Evolutionary conservation across 2,329 filamentous ascomycete species (phyloP).

Genomic region (Bipolaris cookei): DNA sequence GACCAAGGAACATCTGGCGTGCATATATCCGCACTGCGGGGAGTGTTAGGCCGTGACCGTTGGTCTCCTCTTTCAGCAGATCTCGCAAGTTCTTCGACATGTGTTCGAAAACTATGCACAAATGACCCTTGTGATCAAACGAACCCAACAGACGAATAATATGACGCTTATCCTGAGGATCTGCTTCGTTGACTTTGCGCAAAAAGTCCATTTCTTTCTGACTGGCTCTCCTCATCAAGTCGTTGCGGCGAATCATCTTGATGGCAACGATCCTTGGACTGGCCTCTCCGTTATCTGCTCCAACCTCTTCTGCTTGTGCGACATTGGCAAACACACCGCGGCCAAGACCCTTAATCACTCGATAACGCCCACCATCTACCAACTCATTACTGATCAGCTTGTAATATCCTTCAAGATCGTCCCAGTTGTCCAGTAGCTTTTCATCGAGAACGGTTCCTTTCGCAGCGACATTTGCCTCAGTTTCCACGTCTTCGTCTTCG

Average conservation of each 20-base stretch:
- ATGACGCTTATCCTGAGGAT: constrained; percentile 89
- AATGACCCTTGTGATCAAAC: constrained; percentile 93
- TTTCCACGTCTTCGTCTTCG: constrained; percentile 68
- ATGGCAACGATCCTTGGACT: constrained; percentile 76
- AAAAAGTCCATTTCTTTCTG: constrained; percentile 94
- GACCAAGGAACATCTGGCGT: constrained; percentile 89
- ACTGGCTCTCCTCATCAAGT: constrained; percentile 89
- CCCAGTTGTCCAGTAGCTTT: constrained; percentile 88
- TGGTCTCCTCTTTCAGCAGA: constrained; percentile 84
- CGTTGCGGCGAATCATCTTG: constrained; percentile 98
- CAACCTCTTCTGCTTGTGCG: constrained; percentile 69
- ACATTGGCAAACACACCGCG: constrained; percentile 97
- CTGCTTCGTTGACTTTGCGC: constrained; percentile 81
- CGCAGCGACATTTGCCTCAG: constrained; percentile 53
- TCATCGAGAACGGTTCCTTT: constrained; percentile 60
- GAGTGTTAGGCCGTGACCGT: constrained; percentile 87
- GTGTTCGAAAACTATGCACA: constrained; percentile 98
- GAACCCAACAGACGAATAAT: constrained; percentile 84
- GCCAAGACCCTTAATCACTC: constrained; percentile 84
- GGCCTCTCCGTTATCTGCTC: constrained; percentile 48
- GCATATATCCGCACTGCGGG: constrained; percentile 87
- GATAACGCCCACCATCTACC: constrained; percentile 83
- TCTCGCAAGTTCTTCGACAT: constrained; percentile 84
- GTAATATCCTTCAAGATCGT: constrained; percentile 95
- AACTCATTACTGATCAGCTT: constrained; percentile 92